Percentiles rank a stretch among this genome's conserved stretches.
These are phyloP conservation scores for Colletotrichum musicola DNA, from an alignment of 2,329 filamentous ascomycete genomes.

Conservation along the genomic window DNA sequence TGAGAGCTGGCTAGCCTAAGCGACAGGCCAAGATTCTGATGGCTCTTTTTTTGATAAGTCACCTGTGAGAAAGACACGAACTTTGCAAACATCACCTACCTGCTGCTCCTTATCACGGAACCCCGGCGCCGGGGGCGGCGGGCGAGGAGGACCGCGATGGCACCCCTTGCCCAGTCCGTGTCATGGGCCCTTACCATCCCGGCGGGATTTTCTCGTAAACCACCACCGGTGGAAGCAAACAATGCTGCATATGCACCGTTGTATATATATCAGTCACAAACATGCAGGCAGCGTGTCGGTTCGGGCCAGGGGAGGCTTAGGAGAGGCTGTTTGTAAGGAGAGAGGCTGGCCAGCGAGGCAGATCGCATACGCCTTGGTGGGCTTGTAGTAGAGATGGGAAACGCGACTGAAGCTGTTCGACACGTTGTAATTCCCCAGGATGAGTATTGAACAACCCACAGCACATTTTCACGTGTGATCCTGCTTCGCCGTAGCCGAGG, in stretches of 20 bases:
- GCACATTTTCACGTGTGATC: too few species aligned
- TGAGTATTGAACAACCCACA: neutral
- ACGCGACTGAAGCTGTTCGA: neutral
- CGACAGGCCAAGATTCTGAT: neutral
- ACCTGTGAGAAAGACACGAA: too few species aligned
- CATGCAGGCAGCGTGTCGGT: neutral
- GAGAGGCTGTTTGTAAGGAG: neutral
- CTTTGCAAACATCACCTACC: too few species aligned
- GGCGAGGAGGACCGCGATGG: neutral
- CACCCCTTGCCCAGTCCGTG: neutral
- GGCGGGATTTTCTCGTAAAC: constrained; percentile 1
- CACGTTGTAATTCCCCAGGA: neutral
- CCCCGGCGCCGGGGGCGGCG: neutral
- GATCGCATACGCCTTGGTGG: neutral
- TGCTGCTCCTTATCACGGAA: too few species aligned
- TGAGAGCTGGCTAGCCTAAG: neutral
- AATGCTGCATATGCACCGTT: neutral
- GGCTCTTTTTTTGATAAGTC: too few species aligned
- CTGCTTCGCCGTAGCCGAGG: too few species aligned
- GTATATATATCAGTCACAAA: neutral
- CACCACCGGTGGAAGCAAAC: neutral
- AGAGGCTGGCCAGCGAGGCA: constrained; percentile 3
- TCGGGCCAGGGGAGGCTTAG: neutral
- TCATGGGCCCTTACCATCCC: constrained; percentile 7
- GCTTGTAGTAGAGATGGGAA: neutral